These are phyloP conservation scores for Entamoeba dispar DNA, from an alignment of 208 protist genomes.

Conservation along the genomic window DNA sequence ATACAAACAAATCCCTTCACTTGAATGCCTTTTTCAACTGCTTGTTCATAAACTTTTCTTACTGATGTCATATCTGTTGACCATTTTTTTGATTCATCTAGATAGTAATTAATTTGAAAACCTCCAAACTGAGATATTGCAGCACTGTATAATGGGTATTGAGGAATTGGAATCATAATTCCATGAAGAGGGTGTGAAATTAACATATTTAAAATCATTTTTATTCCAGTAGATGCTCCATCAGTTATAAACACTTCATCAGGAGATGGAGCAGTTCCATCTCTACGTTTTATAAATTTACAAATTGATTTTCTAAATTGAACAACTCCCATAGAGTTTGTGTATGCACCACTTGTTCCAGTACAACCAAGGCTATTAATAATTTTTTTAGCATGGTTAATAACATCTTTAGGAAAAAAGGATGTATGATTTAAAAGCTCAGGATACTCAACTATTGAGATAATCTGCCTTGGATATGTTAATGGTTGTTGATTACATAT, in stretches of 20 bases:
- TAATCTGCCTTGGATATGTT: slow-evolving; percentile 67
- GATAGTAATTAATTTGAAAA: slow-evolving; percentile 61
- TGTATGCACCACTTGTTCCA: slow-evolving; percentile 18
- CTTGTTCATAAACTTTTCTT: slow-evolving; percentile 36
- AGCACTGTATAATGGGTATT: slow-evolving; percentile 96
- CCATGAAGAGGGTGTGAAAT: neutral
- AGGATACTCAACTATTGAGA: slow-evolving; percentile 42
- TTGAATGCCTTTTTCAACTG: slow-evolving; percentile 35
- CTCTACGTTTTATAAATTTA: slow-evolving; percentile 65
- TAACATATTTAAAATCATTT: slow-evolving; percentile 54
- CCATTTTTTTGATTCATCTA: slow-evolving; percentile 71
- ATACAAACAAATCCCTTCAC: slow-evolving; percentile 76
- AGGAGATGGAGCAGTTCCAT: slow-evolving; percentile 44
- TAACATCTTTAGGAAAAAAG: slow-evolving; percentile 58
- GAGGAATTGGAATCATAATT: slow-evolving; percentile 85
- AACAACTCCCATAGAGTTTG: slow-evolving; percentile 49
- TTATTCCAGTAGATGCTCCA: slow-evolving; percentile 70
- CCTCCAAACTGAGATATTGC: slow-evolving; percentile 71
- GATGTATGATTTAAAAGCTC: slow-evolving; percentile 33
- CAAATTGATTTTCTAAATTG: slow-evolving; percentile 51
- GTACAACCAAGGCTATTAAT: slow-evolving; percentile 42
- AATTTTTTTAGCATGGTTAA: slow-evolving; percentile 49
- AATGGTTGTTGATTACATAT: slow-evolving; percentile 71
- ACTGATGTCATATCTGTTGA: slow-evolving; percentile 48
- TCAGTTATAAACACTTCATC: slow-evolving; percentile 76